Conservation (phyloP, 2,329 filamentous ascomycete species). For the Alternaria longipes region DNA sequence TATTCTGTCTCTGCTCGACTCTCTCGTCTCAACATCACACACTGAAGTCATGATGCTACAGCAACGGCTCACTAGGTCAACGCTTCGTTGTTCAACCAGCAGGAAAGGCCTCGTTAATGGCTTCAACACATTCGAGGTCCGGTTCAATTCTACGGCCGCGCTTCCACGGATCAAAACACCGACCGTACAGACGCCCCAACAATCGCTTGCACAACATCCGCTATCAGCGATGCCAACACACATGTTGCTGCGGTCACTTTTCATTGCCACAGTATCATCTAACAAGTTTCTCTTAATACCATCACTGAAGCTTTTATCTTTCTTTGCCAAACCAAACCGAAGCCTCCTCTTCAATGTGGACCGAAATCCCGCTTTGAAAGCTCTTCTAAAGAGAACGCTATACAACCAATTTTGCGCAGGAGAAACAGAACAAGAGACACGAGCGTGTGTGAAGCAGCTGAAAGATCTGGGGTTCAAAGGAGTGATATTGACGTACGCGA, state of each 20-base stretch:
- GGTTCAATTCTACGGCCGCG: constrained; percentile 25
- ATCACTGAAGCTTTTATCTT: constrained; percentile 50
- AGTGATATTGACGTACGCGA: constrained; percentile 85
- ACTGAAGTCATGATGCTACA: constrained; percentile 19
- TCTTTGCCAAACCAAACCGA: constrained; percentile 52
- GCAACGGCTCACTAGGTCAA: constrained; percentile 7
- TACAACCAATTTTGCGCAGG: constrained; percentile 93
- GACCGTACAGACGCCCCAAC: constrained; percentile 15
- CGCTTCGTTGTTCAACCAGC: constrained; percentile 6
- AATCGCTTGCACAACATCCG: constrained; percentile 23
- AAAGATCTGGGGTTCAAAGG: constrained; percentile 81
- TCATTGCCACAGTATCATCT: constrained; percentile 59
- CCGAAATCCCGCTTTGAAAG: constrained; percentile 75
- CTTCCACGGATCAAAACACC: constrained; percentile 18
- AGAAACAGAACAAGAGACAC: constrained; percentile 74
- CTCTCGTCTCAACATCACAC: background rate
- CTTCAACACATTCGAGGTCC: constrained; percentile 16
- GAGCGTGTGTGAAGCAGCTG: constrained; percentile 65
- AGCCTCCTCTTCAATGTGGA: constrained; percentile 67
- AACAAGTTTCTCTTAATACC: constrained; percentile 54
- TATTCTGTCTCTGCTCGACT: background rate
- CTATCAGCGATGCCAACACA: constrained; percentile 38
- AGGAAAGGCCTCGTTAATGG: constrained; percentile 5
- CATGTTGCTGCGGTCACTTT: constrained; percentile 43
- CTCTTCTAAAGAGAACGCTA: constrained; percentile 79